Evolutionary conservation across 768 basidiomycete genomes (phyloP), one percentile per base, ranked within the genome.

Genomic region (Daedaleopsis nitida): DNA sequence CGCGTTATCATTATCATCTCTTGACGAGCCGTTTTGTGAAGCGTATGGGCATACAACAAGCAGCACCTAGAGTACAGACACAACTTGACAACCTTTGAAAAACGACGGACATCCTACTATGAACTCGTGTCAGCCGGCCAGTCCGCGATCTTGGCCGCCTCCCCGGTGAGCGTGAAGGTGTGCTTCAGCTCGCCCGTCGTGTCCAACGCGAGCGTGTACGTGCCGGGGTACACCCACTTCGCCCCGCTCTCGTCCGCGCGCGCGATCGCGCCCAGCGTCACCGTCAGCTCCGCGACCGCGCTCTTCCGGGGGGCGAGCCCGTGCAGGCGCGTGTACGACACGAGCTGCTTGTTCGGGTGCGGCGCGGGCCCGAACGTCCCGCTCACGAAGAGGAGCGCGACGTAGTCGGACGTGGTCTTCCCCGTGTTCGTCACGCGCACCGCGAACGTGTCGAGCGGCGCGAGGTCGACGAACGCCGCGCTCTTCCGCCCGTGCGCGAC

Each of bases 401-500:
- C 81, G 65, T 83, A 85, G 70, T 86, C 84, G 12, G 83, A 86
- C 0, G 78, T 70, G 13, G 75, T 71, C 43, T 72, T 70, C 17
- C 84, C 84, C 0, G 76, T 78, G 70, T 86, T 86, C 58, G 67
- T 77, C 23, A 85, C 78, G 14, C 68, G 67, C 19, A 84, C 76
- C n/a, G 71, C 58, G 73, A 86, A 82, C 11, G 80, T 81, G 64
- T 79, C 80, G 65, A 86, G 80, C 5, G 67, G 58, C 10, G 79
- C 77, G 37, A 81, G 73, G 68, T 85, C 84, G 9, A 65, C 45
- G 62, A 64, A 77, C 56, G 57, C 62, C 38, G 61, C 65, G 12
- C 60, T 48, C 32, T 60, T n/a, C 7, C 69, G 71, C 7, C 62
- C 65, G 1, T 62, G 34, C 17, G 51, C 23, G n/a, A 81, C 68